phyloP scores from a whole-genome alignment of 139 green algal species.

The Coelastrella sp. region DNA sequence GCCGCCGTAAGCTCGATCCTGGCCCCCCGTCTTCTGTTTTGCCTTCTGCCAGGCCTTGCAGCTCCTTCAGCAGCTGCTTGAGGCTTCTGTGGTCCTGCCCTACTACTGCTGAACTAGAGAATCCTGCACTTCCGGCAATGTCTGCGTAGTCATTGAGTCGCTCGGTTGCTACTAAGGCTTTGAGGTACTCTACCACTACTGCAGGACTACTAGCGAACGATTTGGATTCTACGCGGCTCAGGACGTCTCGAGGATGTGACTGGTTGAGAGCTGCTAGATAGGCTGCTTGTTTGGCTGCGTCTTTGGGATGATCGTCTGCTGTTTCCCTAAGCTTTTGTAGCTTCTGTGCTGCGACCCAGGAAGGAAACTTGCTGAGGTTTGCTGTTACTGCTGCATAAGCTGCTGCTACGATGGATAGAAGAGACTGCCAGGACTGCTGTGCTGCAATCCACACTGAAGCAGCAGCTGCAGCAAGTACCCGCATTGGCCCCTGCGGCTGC shows the following conservation, averaged over 20 bases:
- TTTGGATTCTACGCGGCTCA: slow-evolving; percentile 51
- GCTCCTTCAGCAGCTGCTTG: slow-evolving; percentile 72
- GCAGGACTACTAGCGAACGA: slow-evolving; percentile 64
- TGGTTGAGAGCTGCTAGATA: slow-evolving; percentile 65
- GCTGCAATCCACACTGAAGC: neutral
- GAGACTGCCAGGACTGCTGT: neutral
- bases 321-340: slow-evolving; percentile 56
- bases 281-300: slow-evolving; percentile 61
- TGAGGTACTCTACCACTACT: slow-evolving; percentile 90
- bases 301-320: slow-evolving; percentile 57
- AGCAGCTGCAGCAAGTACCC: neutral
- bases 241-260: slow-evolving; percentile 25
- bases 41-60: slow-evolving; percentile 62
- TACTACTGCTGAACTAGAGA: neutral
- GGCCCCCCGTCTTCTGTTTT: slow-evolving; percentile 46
- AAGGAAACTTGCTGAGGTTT: slow-evolving; percentile 18
- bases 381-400: neutral
- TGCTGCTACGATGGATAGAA: slow-evolving; percentile 16
- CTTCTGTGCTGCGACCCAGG: slow-evolving; percentile 61
- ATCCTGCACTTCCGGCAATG: neutral
- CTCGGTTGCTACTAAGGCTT: slow-evolving; percentile 83
- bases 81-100: slow-evolving; percentile 70
- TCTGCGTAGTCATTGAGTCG: slow-evolving; percentile 68
- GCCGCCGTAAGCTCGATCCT: slow-evolving; percentile 60
- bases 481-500: neutral